Evolutionary conservation across 768 basidiomycete species (phyloP), one percentile per base, ranked within the genome.

Genomic region (Lactarius evosmus): DNA sequence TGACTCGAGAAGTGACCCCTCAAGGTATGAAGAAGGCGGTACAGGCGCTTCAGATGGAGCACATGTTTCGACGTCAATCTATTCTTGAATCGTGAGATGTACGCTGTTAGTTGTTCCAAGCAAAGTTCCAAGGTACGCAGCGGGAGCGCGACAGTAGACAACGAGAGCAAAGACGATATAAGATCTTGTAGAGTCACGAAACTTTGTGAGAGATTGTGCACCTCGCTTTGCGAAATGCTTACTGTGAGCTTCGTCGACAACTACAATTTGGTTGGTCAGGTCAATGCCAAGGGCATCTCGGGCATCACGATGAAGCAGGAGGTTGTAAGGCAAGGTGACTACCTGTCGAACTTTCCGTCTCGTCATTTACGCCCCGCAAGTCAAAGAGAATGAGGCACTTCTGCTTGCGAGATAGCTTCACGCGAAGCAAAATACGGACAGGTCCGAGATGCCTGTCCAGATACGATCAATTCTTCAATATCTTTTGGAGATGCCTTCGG

Each of bases 171-270:
- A 0, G 95, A 93, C 22, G 94, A 87, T 69, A 95, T 93, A 55
- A 97, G 75, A 74, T 97, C 93, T 95, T 62, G 0, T 59, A 27
- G 32, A 36, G 19, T 64, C 59, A 46, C 40, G 51, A 41, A 27
- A 56, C 17, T 27, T 41, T 6, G 40, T 61, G 30, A 61, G 59
- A 29, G 16, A 34, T 50, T 51, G n/a, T 49, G 50, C n/a, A 49
- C 17, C 5, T 51, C 12, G 36, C 30, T 32, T 25, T 32, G 29
- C 25, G 30, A 49, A 38, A 62, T 22, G 78, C 91, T 62, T 69
- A 95, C 93, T 98, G 74, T 99, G 96, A 0, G 96, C 96, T 77
- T 99, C 96, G 71, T 99, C 96, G 59, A 99, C 85, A 27, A 98
- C 81, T 33, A 99, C 84, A 19, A 98, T 79, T 69, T 97, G 93